These are phyloP conservation scores for Cardamine resedifolia DNA, from an alignment of 345 rosid species.

Conservation along the genomic window DNA sequence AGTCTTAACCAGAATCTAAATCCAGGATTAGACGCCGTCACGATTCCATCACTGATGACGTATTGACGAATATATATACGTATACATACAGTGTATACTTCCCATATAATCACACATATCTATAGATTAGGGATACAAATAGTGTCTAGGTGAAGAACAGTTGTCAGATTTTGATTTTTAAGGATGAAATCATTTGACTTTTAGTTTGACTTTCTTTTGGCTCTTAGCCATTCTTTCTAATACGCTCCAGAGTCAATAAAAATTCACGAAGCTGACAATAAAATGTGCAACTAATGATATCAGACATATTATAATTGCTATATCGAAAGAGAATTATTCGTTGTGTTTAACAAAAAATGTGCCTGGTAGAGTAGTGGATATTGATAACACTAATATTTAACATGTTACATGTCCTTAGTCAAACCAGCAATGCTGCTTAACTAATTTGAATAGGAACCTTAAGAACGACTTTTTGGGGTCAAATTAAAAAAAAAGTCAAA, in stretches of 20 bases:
- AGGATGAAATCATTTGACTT: slow-evolving; percentile 25
- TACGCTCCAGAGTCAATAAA: not conserved
- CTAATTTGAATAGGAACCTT: not conserved
- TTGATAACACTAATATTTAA: not conserved
- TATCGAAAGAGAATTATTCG: not conserved
- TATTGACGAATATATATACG: not conserved
- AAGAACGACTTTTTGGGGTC: slow-evolving; percentile 11
- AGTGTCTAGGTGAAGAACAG: not conserved
- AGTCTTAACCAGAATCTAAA: not conserved
- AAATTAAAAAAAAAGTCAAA: slow-evolving; percentile 2
- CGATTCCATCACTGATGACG: slow-evolving; percentile 19
- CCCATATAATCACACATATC: not conserved
- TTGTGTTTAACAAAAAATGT: not conserved
- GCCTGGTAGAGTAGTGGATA: not conserved
- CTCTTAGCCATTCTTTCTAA: not conserved
- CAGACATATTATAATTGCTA: not conserved
- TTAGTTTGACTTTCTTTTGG: slow-evolving; percentile 1
- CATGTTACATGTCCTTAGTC: slow-evolving; percentile 17
- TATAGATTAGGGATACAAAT: not conserved
- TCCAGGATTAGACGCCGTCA: slow-evolving; percentile 14
- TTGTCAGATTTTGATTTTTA: slow-evolving; percentile 13
- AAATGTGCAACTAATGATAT: not conserved
- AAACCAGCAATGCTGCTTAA: slow-evolving; percentile 24
- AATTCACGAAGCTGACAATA: not conserved
- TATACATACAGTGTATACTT: not conserved